Evolutionary conservation across 2,329 filamentous ascomycete genomes (phyloP), one percentile per base, ranked within the genome.

Genomic region (Dothideomycetes sp.): DNA sequence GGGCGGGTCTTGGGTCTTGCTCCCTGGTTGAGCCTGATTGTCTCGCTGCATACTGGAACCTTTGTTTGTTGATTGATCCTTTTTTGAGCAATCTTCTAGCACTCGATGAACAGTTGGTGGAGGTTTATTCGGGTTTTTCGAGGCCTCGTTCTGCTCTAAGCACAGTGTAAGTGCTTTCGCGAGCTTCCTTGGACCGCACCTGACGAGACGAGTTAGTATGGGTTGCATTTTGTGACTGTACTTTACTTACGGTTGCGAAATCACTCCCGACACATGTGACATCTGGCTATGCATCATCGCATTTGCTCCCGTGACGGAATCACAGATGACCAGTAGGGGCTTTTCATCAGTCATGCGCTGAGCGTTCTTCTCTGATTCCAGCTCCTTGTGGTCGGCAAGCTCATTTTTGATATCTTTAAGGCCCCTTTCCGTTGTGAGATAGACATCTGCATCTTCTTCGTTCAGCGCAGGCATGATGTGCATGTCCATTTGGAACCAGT

Each of bases 111-210:
- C 23, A 6, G 40, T 23, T 5, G 15, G 40, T 18, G 31, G 19
- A 4, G 33, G 18, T n/a, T 38, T 27, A 6, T 25, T 27, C 4
- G 23, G 39, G 10, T 33, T 24, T 25, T 33, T 34, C 12, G 30
- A 12, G 9, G n/a, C 30, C 17, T 35, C 28, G 17, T 37, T 22
- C 3, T 27, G 25, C 13, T 43, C 41, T n/a, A 43, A 18, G 12
- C 41, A 43, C 9, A 43, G 41, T 8, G 33, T 38, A 1, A 53
- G 35, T 4, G 44, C 46, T 19, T 47, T 47, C 5, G 43, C 23
- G 3, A 53, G 33, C 18, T 51, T 52, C 4, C 44, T 41, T 12
- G 52, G 52, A 8, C 42, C 42, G 15, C 34, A 44, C 9, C 37
- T 41, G 20, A 16, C 32, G 8, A 39, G 27, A 8, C 23, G 22